Base-by-base conservation (phyloP, 139 green algal species). In the Chloropicon primus region DNA sequence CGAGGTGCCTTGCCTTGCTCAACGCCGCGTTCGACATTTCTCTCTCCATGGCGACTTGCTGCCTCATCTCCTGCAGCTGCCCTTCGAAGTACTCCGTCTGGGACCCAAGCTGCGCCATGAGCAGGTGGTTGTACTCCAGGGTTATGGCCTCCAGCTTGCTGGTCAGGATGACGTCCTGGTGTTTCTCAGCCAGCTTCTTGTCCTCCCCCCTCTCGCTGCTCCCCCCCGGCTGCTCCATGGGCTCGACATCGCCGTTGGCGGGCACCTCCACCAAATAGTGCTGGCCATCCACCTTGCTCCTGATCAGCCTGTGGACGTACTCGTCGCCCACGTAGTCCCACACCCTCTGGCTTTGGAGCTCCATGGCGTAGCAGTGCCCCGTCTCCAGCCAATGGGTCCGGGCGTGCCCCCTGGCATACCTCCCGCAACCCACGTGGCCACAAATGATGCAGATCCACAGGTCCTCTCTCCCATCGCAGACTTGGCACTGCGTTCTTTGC, bases 371-470 rank as follows among this genome's bases (percentile, higher is more conserved):
- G 77, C 87, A 94, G 85, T 98, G 95, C 2, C 84, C 78, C 24
- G 81, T 90, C 24, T 89, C 79, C 76, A 90, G 71, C 86, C 89
- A 98, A 87, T 99, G 95, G 71, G 88, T 83, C 10, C 83, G 82
- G 0, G 93, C 92, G 79, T 98, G 94, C 1, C 86, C 89, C n/a
- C 81, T 79, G 26, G 80, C 83, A 85, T 97, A 97, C 27, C 95
- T 85, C 2, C 93, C 93, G 62, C 77, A 81, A 24, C 95, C 95
- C 21, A 98, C 87, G 81, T 97, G 88, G 22, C 95, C 95, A 84
- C 95, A 99, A 54, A 99, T 97, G 27, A 99, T 87, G 82, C 95
- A 99, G 54, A 98, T 98, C 95, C 95, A 99, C 54, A 98, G 84
- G 81, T 96, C 91, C 41, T 62, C 41, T 17, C 41, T 17, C 17